Evolutionary conservation across 1,284 basidiomycete species (phyloP), one percentile per base, ranked within the genome.

Genomic region (Anthracocystis panici-leucophaei): DNA sequence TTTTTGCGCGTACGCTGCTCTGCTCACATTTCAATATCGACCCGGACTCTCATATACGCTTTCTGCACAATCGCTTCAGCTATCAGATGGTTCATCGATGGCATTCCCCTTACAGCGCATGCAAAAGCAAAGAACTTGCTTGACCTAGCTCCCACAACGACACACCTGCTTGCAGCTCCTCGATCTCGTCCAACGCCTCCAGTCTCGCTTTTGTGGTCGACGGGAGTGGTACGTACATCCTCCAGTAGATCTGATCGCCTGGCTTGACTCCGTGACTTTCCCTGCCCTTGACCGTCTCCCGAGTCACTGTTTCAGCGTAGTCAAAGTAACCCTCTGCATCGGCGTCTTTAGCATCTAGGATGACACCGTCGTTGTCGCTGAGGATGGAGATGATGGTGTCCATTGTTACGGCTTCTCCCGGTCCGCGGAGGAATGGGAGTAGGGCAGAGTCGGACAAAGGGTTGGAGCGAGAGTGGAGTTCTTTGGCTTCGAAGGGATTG

Each of bases 121-220:
- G 48, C 25, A 75, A 33, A 5, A 76, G 60, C 21, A 65, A 9
- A 2, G 53, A 38, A 25, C 42, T 62, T 0, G 69, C 65, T n/a
- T 76, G 74, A 8, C 74, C 74, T 5, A 76, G 31, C 29, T 76
- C 74, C 74, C 74, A 76, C 2, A 76, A 42, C 54, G 74, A 67
- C 2, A 76, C 31, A 0, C 74, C 74, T 1, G 57, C 57, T 7
- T 31, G 6, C 8, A 51, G 12, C 8, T 53, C 52, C 1, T 29
- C 44, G 7, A 56, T 42, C 0, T 35, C 45, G 2, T 60, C 51
- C 12, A 76, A 7, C 4, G 58, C 54, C 9, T 11, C 40, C 10
- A 60, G 29, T 4, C 68, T 54, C 14, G 9, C 14, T 20, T 42
- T 10, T 23, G 57, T 66, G 2, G 50, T 58, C 14, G 58, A n/a